Evolutionary conservation across 2,329 filamentous ascomycete species (phyloP).

Genomic region (Exophiala sideris): DNA sequence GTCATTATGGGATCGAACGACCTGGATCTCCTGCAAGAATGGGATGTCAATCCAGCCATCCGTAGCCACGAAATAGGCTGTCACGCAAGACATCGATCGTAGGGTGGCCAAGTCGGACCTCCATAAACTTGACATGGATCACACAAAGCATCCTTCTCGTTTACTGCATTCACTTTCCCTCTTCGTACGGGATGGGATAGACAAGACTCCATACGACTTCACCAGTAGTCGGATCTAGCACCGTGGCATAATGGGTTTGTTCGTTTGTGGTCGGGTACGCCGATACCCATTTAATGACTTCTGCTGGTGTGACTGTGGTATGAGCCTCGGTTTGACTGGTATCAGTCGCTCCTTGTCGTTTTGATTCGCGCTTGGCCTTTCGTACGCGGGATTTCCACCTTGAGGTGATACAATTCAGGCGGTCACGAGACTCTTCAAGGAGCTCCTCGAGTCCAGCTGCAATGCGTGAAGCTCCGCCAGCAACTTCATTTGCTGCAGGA

Average conservation of each 20-base stretch:
- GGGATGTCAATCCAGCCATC: too few species aligned
- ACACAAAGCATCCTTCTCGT: too few species aligned
- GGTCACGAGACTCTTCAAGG: constrained; percentile 21
- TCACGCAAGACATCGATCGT: too few species aligned
- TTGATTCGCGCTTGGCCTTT: constrained; percentile 9
- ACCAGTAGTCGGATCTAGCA: constrained; percentile 55
- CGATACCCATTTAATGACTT: constrained; percentile 49
- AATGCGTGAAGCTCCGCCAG: background rate
- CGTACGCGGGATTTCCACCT: constrained; percentile 18
- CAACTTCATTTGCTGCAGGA: constrained; percentile 10
- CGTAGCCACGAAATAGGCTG: too few species aligned
- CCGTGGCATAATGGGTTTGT: constrained; percentile 55
- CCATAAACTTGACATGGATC: too few species aligned
- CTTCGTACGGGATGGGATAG: constrained; percentile 23
- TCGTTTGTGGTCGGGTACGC: constrained; percentile 56
- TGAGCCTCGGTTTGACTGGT: constrained; percentile 19
- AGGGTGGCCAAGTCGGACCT: too few species aligned
- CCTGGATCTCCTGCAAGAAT: too few species aligned
- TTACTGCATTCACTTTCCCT: too few species aligned
- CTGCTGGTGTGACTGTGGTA: constrained; percentile 32
- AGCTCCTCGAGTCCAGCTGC: constrained; percentile 24
- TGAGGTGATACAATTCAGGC: constrained; percentile 19
- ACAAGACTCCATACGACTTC: constrained; percentile 46
- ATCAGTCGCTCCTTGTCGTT: constrained; percentile 1
- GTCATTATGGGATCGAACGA: too few species aligned